These are phyloP conservation scores for Solanum pennellii DNA, from an alignment of 257 asterid genomes.

Conservation along the genomic window DNA sequence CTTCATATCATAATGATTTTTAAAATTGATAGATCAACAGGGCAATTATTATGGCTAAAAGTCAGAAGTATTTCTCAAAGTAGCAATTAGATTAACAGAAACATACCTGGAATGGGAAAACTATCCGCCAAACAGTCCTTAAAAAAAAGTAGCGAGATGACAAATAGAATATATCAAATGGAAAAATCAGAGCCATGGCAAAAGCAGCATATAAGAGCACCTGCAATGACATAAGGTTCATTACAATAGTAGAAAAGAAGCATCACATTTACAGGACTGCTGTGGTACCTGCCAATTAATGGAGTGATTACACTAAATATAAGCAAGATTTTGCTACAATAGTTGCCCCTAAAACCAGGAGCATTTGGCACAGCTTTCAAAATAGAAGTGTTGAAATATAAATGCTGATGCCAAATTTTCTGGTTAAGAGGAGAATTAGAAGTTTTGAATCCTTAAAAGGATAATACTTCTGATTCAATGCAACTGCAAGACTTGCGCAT, in stretches of 20 bases:
- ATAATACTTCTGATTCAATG: not conserved
- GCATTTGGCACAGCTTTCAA: not conserved
- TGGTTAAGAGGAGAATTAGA: not conserved
- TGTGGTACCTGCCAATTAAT: not conserved
- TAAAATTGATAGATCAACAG: not conserved
- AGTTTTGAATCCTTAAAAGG: not conserved
- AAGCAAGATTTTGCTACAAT: not conserved
- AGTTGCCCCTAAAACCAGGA: not conserved
- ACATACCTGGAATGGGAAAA: conserved; percentile 90
- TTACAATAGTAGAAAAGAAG: not conserved
- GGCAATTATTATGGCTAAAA: not conserved
- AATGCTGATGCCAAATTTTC: not conserved
- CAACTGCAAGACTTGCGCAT: not conserved
- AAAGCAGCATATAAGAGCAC: conserved; percentile 81
- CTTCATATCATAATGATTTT: not conserved
- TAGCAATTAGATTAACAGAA: conserved; percentile 3
- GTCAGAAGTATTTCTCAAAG: not conserved
- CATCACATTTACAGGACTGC: not conserved
- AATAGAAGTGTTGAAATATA: not conserved
- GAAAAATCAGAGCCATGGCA: conserved; percentile 76
- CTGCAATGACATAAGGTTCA: conserved; percentile 34
- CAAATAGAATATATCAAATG: conserved; percentile 84
- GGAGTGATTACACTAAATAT: not conserved
- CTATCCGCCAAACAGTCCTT: conserved; percentile 85
- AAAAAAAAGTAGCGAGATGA: conserved; percentile 85